These are phyloP conservation scores for Verticillium tricorpus DNA, from an alignment of 2,329 filamentous ascomycete genomes.

Conservation along the genomic window DNA sequence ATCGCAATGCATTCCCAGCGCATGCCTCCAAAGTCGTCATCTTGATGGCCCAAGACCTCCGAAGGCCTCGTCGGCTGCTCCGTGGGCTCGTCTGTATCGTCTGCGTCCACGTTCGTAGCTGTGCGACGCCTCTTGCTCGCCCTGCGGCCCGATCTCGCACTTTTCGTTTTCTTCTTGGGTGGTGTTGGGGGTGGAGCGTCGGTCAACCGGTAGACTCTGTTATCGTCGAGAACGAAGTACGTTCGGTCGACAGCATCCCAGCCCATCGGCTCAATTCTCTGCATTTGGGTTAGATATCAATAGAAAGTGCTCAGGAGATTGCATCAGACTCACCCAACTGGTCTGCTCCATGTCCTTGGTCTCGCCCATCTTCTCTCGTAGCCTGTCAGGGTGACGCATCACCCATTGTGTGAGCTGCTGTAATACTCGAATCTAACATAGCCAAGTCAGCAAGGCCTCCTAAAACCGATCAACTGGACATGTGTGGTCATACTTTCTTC, in stretches of 20 bases:
- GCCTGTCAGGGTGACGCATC: conserved; percentile 79
- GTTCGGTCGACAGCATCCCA: conserved; percentile 84
- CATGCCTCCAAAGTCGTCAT: conserved; percentile 68
- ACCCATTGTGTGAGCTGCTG: conserved; percentile 89
- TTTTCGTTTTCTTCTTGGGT: conserved; percentile 59
- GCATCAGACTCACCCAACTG: conserved; percentile 62
- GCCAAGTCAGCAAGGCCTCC: not conserved
- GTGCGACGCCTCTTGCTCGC: conserved; percentile 68
- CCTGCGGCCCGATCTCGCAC: conserved; percentile 57
- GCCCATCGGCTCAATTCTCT: conserved; percentile 77
- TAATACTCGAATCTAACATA: conserved; percentile 62
- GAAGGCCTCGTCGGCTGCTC: not conserved
- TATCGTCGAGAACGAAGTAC: conserved; percentile 91
- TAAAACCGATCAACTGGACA: not conserved
- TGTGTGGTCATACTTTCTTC: conserved; percentile 55
- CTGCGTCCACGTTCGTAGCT: conserved; percentile 35
- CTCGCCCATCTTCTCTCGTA: conserved; percentile 82
- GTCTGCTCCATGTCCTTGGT: conserved; percentile 77
- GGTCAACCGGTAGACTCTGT: conserved; percentile 84
- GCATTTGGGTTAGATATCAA: not conserved
- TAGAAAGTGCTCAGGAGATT: conserved; percentile 13
- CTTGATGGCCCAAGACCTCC: conserved; percentile 17
- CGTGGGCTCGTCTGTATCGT: conserved; percentile 26
- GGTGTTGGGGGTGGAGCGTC: conserved; percentile 65
- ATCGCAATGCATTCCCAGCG: conserved; percentile 91